Evolutionary conservation across 139 green algal species (phyloP).

Genomic region (Medakamo hakoo): DNA sequence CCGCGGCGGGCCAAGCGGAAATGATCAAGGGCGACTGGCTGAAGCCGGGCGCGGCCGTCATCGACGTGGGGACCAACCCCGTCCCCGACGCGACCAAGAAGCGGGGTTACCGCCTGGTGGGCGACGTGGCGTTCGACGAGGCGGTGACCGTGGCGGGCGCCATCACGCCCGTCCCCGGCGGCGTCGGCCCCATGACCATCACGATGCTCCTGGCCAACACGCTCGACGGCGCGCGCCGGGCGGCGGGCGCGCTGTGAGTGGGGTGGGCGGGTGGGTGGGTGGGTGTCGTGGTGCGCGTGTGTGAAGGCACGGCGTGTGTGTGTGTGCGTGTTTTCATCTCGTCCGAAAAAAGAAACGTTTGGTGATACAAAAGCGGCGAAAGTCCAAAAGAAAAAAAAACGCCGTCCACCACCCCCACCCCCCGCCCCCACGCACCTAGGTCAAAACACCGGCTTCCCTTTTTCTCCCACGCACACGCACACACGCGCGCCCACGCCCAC

Average conservation of each 20-base stretch:
- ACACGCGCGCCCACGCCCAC: too few species aligned
- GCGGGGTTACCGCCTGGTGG: conserved; percentile 57
- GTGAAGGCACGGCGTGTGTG: too few species aligned
- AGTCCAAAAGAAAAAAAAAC: neutral
- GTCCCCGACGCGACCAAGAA: conserved; percentile 17
- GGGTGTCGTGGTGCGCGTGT: neutral
- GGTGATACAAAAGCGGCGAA: neutral
- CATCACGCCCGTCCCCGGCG: conserved; percentile 73
- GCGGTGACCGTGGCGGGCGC: conserved; percentile 32
- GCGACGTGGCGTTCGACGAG: conserved; percentile 59
- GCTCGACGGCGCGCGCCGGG: conserved; percentile 18
- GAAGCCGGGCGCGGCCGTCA: conserved; percentile 47
- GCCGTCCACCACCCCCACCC: neutral
- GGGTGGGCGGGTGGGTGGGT: neutral
- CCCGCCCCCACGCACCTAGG: neutral
- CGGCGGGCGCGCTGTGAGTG: conserved; percentile 1
- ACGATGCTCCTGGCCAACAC: conserved; percentile 72
- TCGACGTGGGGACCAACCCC: conserved; percentile 62
- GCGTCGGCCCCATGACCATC: conserved; percentile 88
- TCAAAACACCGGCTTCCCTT: neutral
- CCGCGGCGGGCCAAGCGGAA: conserved; percentile 68
- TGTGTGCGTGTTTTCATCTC: neutral
- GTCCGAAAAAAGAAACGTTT: neutral
- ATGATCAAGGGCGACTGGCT: conserved; percentile 68
- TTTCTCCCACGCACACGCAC: neutral